Conservation (phyloP, 2,329 filamentous ascomycete species). For the Westerdykella ornata region DNA sequence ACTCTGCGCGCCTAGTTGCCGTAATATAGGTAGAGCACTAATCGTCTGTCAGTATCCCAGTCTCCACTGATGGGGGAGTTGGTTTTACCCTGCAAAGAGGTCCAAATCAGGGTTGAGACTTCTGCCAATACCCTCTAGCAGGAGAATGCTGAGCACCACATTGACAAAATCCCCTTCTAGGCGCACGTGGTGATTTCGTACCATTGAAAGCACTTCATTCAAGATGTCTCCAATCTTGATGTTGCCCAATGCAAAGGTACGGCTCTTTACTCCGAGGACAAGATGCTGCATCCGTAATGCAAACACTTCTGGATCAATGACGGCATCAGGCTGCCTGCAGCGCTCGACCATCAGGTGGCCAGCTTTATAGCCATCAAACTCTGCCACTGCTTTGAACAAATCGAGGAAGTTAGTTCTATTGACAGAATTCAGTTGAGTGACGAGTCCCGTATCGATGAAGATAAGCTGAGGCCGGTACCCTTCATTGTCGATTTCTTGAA, state of each 20-base stretch:
- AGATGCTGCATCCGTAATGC: constrained; percentile 96
- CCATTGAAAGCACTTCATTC: constrained; percentile 85
- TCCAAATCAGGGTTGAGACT: constrained; percentile 81
- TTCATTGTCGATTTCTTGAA: constrained; percentile 72
- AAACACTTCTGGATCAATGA: constrained; percentile 84
- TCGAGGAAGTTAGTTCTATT: constrained; percentile 91
- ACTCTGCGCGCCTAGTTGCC: constrained; percentile 75
- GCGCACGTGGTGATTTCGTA: constrained; percentile 82
- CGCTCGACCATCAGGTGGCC: constrained; percentile 94
- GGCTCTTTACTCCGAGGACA: constrained; percentile 80
- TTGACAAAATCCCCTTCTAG: constrained; percentile 98
- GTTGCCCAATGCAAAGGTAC: constrained; percentile 84
- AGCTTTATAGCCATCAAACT: constrained; percentile 94
- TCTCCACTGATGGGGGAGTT: constrained; percentile 4
- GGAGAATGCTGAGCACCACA: constrained; percentile 87
- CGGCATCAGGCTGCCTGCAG: constrained; percentile 84
- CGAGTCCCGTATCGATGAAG: constrained; percentile 93
- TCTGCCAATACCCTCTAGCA: constrained; percentile 89
- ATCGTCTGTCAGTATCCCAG: constrained; percentile 1
- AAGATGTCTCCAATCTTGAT: constrained; percentile 95
- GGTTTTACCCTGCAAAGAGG: constrained; percentile 62
- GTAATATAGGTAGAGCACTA: constrained; percentile 81
- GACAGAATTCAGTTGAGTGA: constrained; percentile 81
- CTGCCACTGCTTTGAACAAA: constrained; percentile 89
- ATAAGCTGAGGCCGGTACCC: constrained; percentile 91